Evolutionary conservation across 2,329 filamentous ascomycete genomes (phyloP), one percentile per base, ranked within the genome.

Genomic region (Didymella pomorum): DNA sequence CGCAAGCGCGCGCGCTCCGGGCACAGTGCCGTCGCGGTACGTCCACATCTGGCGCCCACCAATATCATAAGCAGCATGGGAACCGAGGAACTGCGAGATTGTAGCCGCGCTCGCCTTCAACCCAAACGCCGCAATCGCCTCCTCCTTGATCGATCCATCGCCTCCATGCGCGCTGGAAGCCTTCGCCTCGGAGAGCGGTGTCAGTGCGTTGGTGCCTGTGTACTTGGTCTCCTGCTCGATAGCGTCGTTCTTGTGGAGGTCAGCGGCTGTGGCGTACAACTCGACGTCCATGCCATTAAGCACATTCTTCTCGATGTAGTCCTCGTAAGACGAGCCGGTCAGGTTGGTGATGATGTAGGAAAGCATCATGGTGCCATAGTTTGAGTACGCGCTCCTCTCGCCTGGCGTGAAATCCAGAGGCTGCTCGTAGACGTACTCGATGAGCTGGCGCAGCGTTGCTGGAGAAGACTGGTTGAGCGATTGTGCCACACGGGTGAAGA

Each of bases 281-380:
- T 64, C 55, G 1, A 63, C 65, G 5, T 67, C 57, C 20, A 61
- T 26, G 10, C 52, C 61, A 2, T n/a, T 18, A 6, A 69, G 57
- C n/a, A 69, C 57, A 9, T 61, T 49, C 29, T 66, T 43, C n/a
- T 61, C 33, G 8, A 68, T 37, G 60, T 60, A 69, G 6, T 49
- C 56, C 9, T n/a, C 25, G 54, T 68, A 68, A 1, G 62, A 33
- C 21, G 50, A 42, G 23, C 58, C 64, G 4, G 67, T 64, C 14
- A 67, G 29, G 26, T 60, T 63, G 1, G 64, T 51, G 39, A 68
- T 41, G 10, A 66, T 43, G 42, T 63, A 64, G 42, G 62, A 64
- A 12, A 68, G 35, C 0, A 69, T 56, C 63, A 69, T 65, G 48
- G 64, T 66, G 3, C 61, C 62, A 45, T 62, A 68, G 54, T 69